Conservation (phyloP, 306 rosid species). For the Sechiopsis laciniata region DNA sequence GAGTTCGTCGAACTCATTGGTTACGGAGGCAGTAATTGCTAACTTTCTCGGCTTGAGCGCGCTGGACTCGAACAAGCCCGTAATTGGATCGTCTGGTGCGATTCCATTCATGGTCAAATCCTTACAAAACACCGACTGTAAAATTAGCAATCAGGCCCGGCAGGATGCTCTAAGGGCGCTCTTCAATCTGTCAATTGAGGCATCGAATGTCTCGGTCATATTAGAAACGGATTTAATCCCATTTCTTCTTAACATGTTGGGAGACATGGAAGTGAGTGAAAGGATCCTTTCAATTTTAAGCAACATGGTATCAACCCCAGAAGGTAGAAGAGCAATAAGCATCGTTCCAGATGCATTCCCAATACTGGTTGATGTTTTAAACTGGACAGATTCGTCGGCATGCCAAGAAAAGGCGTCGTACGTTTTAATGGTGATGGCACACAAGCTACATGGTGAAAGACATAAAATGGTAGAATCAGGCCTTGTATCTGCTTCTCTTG, state of each 20-base stretch:
- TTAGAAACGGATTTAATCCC: constrained; percentile 68
- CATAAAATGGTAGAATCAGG: constrained; percentile 89
- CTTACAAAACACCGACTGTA: constrained; percentile 35
- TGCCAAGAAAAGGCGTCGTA: constrained; percentile 92
- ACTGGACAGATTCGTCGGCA: constrained; percentile 79
- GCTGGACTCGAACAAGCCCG: constrained; percentile 72
- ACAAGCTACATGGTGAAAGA: constrained; percentile 70
- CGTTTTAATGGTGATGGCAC: constrained; percentile 94
- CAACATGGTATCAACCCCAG: constrained; percentile 65
- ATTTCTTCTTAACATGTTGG: constrained; percentile 45
- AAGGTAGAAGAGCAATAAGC: constrained; percentile 76
- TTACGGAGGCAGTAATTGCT: constrained; percentile 75
- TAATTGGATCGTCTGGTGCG: constrained; percentile 92
- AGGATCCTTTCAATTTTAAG: constrained; percentile 62
- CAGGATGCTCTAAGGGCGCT: constrained; percentile 87
- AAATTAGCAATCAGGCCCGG: constrained; percentile 50
- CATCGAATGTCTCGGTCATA: constrained; percentile 49
- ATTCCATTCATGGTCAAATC: constrained; percentile 65
- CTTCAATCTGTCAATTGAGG: constrained; percentile 70
- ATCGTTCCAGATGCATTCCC: constrained; percentile 44
- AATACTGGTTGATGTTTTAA: constrained; percentile 61
- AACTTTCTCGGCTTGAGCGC: constrained; percentile 95
- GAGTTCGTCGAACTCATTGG: constrained; percentile 40
- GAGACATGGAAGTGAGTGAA: constrained; percentile 89
- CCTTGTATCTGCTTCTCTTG: constrained; percentile 68